Evolutionary conservation across 306 rosid species (phyloP).

Genomic region (Corylus heterophylla): DNA sequence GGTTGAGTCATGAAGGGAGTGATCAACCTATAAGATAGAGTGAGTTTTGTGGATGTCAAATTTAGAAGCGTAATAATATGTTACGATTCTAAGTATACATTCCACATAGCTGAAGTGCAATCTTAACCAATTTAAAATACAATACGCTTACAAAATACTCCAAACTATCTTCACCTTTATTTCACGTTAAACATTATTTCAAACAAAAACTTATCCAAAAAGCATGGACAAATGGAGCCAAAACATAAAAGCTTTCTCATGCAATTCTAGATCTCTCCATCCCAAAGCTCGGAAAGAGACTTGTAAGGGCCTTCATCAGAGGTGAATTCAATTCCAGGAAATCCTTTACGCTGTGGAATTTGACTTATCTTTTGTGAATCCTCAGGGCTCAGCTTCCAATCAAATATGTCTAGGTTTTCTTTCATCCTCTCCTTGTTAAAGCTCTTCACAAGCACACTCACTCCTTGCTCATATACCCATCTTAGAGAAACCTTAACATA

Average conservation of each 20-base stretch:
- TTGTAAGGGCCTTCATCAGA: conserved; percentile 26
- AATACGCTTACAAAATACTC: too few species aligned
- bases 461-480: conserved; percentile 34
- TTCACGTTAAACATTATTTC: too few species aligned
- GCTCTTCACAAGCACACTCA: conserved; percentile 31
- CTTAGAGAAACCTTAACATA: conserved; percentile 27
- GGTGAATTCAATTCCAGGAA: neutral
- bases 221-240: too few species aligned
- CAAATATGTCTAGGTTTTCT: conserved; percentile 26
- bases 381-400: conserved; percentile 9
- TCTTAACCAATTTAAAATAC: too few species aligned
- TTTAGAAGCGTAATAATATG: too few species aligned
- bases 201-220: too few species aligned
- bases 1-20: too few species aligned
- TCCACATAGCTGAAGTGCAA: too few species aligned
- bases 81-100: too few species aligned
- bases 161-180: too few species aligned
- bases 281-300: conserved; percentile 27
- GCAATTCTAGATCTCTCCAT: conserved; percentile 5
- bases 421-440: conserved; percentile 25
- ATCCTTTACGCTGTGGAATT: conserved; percentile 28
- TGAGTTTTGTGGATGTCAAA: too few species aligned
- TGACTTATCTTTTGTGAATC: conserved; percentile 17
- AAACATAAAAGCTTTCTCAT: neutral
- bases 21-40: too few species aligned